These are phyloP conservation scores for Polygonum maritimum DNA, from an alignment of 148 eudicot species.

Conservation along the genomic window DNA sequence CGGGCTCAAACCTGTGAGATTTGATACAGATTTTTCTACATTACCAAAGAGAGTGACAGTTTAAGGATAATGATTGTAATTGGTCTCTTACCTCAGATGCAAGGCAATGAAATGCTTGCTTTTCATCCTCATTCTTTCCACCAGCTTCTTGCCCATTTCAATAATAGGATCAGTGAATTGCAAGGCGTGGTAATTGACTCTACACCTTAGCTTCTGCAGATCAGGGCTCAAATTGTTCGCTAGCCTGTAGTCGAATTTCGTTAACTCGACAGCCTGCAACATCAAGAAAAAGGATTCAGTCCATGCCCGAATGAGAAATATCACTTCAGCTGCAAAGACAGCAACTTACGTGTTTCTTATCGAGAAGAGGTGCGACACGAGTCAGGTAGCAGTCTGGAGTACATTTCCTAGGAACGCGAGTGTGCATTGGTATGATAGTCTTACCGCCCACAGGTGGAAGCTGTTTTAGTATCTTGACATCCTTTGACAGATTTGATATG, in stretches of 20 bases:
- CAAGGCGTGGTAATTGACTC: slow-evolving; percentile 84
- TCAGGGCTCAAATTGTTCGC: slow-evolving; percentile 73
- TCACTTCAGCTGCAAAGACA: neutral
- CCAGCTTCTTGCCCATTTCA: slow-evolving; percentile 59
- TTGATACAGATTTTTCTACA: neutral
- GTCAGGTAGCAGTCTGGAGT: slow-evolving; percentile 78
- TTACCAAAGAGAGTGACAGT: neutral
- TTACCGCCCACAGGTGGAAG: slow-evolving; percentile 83
- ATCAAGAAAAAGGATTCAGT: neutral
- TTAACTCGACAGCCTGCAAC: slow-evolving; percentile 81
- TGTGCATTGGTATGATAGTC: slow-evolving; percentile 85
- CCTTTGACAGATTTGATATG: slow-evolving; percentile 73
- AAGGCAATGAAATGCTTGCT: slow-evolving; percentile 68
- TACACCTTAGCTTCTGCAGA: slow-evolving; percentile 86
- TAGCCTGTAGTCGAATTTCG: slow-evolving; percentile 91
- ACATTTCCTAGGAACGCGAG: slow-evolving; percentile 94
- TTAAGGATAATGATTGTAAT: neutral
- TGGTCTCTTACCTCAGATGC: slow-evolving; percentile 68
- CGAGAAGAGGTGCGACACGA: slow-evolving; percentile 69
- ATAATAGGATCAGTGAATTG: slow-evolving; percentile 76
- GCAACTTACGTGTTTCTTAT: slow-evolving; percentile 73
- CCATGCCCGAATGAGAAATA: neutral
- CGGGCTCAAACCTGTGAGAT: slow-evolving; percentile 82
- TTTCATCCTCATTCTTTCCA: slow-evolving; percentile 63
- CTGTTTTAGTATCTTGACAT: slow-evolving; percentile 74